A percentile compares a stretch with the other conserved stretches of the same genome.
These are phyloP conservation scores for Xylariales sp. DNA, from an alignment of 2,329 filamentous ascomycete genomes.

Conservation along the genomic window DNA sequence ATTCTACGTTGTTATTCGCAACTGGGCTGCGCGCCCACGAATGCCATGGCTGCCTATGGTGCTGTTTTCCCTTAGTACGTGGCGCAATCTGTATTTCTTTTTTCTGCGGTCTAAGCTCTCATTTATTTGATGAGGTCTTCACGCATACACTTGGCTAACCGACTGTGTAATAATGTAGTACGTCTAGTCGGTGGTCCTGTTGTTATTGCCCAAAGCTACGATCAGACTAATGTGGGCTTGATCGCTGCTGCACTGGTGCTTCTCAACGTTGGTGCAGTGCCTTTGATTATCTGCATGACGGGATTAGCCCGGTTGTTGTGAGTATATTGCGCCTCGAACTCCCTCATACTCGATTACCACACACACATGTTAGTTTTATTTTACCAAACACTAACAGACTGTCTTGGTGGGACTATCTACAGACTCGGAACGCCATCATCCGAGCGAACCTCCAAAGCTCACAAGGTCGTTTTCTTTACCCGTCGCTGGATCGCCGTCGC, in stretches of 20 bases:
- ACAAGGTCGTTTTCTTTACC: too few relatives aligned
- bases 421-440: too few relatives aligned
- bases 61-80: slow-evolving; percentile 9
- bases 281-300: too few relatives aligned
- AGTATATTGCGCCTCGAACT: too few relatives aligned
- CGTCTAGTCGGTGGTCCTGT: slow-evolving; percentile 4
- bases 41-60: slow-evolving; percentile 22
- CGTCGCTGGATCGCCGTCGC: too few relatives aligned
- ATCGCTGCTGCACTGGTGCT: slow-evolving; percentile 5
- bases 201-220: slow-evolving; percentile 1
- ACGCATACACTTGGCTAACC: not conserved
- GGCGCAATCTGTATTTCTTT: too few relatives aligned
- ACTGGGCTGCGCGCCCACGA: slow-evolving; percentile 19
- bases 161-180: not conserved
- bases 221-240: slow-evolving; percentile 1
- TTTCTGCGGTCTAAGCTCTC: too few relatives aligned
- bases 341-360: too few relatives aligned
- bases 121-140: not conserved
- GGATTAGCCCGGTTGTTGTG: too few relatives aligned
- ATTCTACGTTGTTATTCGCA: slow-evolving; percentile 17
- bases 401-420: too few relatives aligned
- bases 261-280: slow-evolving; percentile 7
- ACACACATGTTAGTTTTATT: too few relatives aligned
- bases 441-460: not conserved
- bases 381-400: too few relatives aligned